Conservation (phyloP, 1,139 yeast species). For the Saccharomyces hybrid region DNA sequence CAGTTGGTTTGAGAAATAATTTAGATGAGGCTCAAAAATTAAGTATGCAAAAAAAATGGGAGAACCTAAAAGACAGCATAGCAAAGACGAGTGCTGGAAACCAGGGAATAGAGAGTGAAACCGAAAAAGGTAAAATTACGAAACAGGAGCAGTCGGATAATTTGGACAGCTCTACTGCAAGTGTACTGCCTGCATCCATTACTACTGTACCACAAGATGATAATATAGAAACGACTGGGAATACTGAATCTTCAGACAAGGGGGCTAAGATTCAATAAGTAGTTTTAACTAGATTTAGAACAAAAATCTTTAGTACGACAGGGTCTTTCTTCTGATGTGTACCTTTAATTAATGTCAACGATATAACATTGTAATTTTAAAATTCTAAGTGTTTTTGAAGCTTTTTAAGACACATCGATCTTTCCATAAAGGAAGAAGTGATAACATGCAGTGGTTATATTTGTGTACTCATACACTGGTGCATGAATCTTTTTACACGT, state of each 20-base stretch:
- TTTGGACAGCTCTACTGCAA: not conserved
- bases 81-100: not conserved
- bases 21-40: conserved; percentile 4
- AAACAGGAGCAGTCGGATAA: not conserved
- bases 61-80: not conserved
- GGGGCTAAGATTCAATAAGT: not conserved
- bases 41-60: not conserved
- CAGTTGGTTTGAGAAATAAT: conserved; percentile 21
- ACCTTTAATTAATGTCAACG: not conserved
- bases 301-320: not conserved
- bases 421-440: not conserved
- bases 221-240: not conserved
- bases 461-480: not conserved
- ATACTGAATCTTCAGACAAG: not conserved
- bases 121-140: not conserved
- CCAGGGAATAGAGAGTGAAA: not conserved
- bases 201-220: not conserved
- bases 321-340: not conserved
- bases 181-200: not conserved
- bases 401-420: not conserved
- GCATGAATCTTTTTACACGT: not conserved
- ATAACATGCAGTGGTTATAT: not conserved
- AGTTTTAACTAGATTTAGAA: not conserved
- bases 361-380: not conserved
- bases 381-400: not conserved